Conservation (phyloP, 2,329 filamentous ascomycete species). For the Westerdykella aurantiaca region DNA sequence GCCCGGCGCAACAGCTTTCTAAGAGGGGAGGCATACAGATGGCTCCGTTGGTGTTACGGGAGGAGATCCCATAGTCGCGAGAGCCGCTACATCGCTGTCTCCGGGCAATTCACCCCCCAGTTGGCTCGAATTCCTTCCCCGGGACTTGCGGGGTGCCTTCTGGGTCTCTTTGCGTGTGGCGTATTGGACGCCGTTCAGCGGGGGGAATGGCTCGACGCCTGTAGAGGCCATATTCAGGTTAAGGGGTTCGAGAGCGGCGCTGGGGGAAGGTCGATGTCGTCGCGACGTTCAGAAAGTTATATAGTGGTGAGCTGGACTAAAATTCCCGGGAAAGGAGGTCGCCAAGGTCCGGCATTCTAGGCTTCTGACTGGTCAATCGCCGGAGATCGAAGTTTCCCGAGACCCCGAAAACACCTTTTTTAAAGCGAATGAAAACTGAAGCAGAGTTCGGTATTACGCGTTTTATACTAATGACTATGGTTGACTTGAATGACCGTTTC, state of each 20-base stretch:
- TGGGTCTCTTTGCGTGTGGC: slow-evolving; percentile 8
- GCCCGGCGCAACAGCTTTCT: no score
- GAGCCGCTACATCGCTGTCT: slow-evolving; percentile 47
- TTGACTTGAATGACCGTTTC: no score
- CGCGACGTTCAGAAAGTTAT: neutral
- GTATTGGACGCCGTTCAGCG: slow-evolving; percentile 15
- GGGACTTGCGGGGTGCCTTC: slow-evolving; percentile 10
- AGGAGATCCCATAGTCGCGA: slow-evolving; percentile 40
- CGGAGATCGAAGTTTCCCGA: neutral
- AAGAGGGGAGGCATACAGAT: neutral
- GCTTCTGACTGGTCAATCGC: neutral
- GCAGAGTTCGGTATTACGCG: no score
- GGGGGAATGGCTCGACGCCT: slow-evolving; percentile 28
- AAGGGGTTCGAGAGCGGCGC: neutral
- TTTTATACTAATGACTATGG: no score
- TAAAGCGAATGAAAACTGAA: no score
- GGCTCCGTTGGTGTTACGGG: no score
- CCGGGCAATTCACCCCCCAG: slow-evolving; percentile 49
- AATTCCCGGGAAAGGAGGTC: neutral
- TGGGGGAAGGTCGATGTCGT: neutral
- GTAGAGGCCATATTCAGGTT: slow-evolving; percentile 9
- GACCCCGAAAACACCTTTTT: neutral
- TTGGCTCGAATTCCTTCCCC: slow-evolving; percentile 43
- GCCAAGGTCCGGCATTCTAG: neutral
- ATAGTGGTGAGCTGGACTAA: neutral